Conservation (phyloP, 108 stramenopile genomes). For the Mayamaea pseudoterrestris region DNA sequence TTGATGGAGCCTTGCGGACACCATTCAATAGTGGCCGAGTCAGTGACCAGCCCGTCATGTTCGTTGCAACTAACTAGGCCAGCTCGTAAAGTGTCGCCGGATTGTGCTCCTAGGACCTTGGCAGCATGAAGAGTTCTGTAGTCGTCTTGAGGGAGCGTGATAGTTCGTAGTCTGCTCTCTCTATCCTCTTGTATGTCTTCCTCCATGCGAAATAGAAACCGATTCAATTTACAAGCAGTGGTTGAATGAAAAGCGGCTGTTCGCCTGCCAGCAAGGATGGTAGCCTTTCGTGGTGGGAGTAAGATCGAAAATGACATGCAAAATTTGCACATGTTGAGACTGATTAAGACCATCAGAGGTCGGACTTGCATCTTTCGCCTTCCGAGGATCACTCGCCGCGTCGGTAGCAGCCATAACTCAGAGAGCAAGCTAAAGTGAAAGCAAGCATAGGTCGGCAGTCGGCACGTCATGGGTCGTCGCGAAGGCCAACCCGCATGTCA, state of each 20-base stretch:
- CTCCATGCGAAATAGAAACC: slow-evolving; percentile 51
- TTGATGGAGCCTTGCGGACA: slow-evolving; percentile 71
- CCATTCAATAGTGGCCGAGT: slow-evolving; percentile 63
- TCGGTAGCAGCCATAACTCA: too few species aligned
- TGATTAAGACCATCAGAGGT: too few species aligned
- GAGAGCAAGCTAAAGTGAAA: too few species aligned
- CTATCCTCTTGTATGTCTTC: slow-evolving; percentile 22
- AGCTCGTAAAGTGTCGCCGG: slow-evolving; percentile 64
- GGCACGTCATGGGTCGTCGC: too few species aligned
- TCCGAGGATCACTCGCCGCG: too few species aligned
- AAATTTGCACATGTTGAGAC: too few species aligned
- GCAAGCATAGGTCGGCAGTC: too few species aligned
- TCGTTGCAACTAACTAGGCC: slow-evolving; percentile 37
- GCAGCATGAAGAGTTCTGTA: slow-evolving; percentile 78
- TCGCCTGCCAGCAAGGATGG: too few species aligned
- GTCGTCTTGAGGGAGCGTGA: slow-evolving; percentile 52
- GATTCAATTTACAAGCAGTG: slow-evolving; percentile 31
- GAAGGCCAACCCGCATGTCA: too few species aligned
- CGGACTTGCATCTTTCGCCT: too few species aligned
- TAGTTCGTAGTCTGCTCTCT: slow-evolving; percentile 17
- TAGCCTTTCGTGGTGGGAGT: too few species aligned
- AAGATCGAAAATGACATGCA: too few species aligned
- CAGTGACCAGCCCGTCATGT: slow-evolving; percentile 31
- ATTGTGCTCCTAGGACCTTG: slow-evolving; percentile 48
- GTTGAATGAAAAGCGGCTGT: slow-evolving; percentile 21